Base-by-base conservation (phyloP, 2,329 filamentous ascomycete species). In the Arthrobotrys entomopaga region DNA sequence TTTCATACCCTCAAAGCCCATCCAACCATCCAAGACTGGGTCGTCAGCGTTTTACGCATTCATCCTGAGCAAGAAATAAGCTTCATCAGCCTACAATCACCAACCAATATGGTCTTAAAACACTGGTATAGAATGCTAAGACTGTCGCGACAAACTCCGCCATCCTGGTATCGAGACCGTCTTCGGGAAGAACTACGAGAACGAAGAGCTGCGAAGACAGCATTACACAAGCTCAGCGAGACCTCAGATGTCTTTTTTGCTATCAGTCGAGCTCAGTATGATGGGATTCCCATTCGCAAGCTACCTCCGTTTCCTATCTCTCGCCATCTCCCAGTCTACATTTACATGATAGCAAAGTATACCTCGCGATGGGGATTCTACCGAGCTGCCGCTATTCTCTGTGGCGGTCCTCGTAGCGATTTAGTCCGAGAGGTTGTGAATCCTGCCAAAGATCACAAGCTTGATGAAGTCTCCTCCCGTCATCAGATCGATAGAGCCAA, bases 301-400 rank as follows among this genome's bases (percentile, higher is more conserved):
- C 48, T 34, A 7, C 60, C 60, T 15, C 75, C 58, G 6, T 52
- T 82, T 24, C 80, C 80, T 5, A 70, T 54, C 0, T 79, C 46
- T 26, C 63, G 75, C 5, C 79, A 81, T 65, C 16, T 74, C 40
- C 50, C 76, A 4, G 78, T 82, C 0, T 83, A 83, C 67, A 76
- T 71, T 0, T 84, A 84, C 76, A 82, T 84, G 80, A 5, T 84
- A 1, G 79, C 78, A n/a, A 84, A 84, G 76, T 83, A 80, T 69
- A 83, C 82, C 0, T 81, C 80, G 6, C 80, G 83, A 16, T 84
- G 82, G 81, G 63, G 66, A 10, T 84, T 84, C 70, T 84, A 83
- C 70, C 80, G 80, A 34, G 76, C 77, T 0, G 80, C 80, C 7
- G 82, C 82, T 4, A 70, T 72, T 3, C 61, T 82, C 0, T 82